Percentiles rank a stretch among this genome's conserved stretches.
Evolutionary conservation across 257 asterid species (phyloP).

Genomic region (Ocimum tenuiflorum): DNA sequence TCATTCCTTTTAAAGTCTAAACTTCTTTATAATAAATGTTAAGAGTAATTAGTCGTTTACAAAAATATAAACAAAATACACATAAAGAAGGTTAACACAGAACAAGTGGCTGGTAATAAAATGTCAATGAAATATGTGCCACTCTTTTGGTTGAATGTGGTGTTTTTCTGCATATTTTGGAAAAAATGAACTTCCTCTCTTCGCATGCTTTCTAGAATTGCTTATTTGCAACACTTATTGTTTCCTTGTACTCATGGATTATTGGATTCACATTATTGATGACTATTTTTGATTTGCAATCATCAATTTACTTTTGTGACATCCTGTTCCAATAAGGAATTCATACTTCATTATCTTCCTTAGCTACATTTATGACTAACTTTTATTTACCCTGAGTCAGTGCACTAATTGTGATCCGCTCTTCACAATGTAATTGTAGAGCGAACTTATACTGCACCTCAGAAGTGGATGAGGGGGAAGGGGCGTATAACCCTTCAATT

Average conservation of each 20-base stretch:
- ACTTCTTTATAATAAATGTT: too few relatives aligned
- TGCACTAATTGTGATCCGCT: neutral
- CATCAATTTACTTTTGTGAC: neutral
- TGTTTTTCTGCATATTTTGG: neutral
- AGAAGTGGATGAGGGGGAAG: conserved; percentile 87
- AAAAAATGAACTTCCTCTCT: neutral
- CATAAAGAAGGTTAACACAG: neutral
- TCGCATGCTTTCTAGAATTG: neutral
- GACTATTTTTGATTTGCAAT: neutral
- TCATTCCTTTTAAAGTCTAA: too few relatives aligned
- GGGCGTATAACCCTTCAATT: conserved; percentile 82
- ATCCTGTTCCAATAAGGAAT: neutral
- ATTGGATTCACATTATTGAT: neutral
- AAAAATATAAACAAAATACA: neutral
- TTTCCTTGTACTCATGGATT: neutral
- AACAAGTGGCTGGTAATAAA: neutral
- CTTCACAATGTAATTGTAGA: conserved; percentile 30
- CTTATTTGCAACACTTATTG: neutral
- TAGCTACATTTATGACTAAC: too few relatives aligned
- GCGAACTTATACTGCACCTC: conserved; percentile 72
- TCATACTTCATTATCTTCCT: neutral
- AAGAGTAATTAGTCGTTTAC: too few relatives aligned
- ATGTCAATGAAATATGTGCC: neutral
- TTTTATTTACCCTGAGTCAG: neutral
- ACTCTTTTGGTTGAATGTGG: neutral